These are phyloP conservation scores for Cucurbitaria berberidis DNA, from an alignment of 2,329 filamentous ascomycete species.

Conservation along the genomic window DNA sequence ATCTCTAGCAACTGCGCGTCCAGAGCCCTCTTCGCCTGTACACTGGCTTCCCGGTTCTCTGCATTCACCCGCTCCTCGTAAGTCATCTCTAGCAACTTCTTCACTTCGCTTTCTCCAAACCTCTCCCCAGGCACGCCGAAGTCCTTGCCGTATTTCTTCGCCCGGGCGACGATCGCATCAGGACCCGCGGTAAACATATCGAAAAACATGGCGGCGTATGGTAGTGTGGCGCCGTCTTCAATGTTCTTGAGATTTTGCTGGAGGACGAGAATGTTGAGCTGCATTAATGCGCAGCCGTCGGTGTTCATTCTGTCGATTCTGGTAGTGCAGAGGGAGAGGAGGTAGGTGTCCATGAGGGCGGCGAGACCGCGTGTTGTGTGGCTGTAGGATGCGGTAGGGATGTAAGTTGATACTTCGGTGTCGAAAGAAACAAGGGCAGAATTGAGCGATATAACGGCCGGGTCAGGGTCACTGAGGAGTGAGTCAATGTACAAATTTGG, in stretches of 20 bases:
- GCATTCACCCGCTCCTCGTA: conserved; percentile 62
- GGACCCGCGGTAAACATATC: conserved; percentile 70
- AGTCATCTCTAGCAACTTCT: conserved; percentile 50
- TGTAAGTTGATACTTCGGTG: conserved; percentile 75
- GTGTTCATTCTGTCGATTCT: conserved; percentile 81
- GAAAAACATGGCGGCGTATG: conserved; percentile 70
- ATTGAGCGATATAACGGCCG: conserved; percentile 82
- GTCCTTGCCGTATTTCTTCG: conserved; percentile 54
- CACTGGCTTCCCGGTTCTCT: conserved; percentile 68
- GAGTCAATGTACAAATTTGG: conserved; percentile 60
- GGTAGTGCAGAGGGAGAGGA: conserved; percentile 69
- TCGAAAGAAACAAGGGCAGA: conserved; percentile 85
- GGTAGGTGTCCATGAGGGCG: conserved; percentile 76
- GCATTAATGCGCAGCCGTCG: conserved; percentile 83
- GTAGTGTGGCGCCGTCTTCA: conserved; percentile 71
- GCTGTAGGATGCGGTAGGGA: conserved; percentile 69
- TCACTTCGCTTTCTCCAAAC: conserved; percentile 50
- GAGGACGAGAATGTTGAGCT: conserved; percentile 90
- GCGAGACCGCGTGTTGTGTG: conserved; percentile 82
- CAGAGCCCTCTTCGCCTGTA: conserved; percentile 71
- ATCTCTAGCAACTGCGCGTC: conserved; percentile 72
- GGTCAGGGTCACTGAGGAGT: conserved; percentile 77
- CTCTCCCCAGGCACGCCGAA: conserved; percentile 36
- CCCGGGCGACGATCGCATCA: conserved; percentile 68
- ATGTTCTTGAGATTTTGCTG: conserved; percentile 98